Evolutionary conservation across 2,329 filamentous ascomycete species (phyloP), one percentile per base, ranked within the genome.

Genomic region (Phialemonium atrogriseum): DNA sequence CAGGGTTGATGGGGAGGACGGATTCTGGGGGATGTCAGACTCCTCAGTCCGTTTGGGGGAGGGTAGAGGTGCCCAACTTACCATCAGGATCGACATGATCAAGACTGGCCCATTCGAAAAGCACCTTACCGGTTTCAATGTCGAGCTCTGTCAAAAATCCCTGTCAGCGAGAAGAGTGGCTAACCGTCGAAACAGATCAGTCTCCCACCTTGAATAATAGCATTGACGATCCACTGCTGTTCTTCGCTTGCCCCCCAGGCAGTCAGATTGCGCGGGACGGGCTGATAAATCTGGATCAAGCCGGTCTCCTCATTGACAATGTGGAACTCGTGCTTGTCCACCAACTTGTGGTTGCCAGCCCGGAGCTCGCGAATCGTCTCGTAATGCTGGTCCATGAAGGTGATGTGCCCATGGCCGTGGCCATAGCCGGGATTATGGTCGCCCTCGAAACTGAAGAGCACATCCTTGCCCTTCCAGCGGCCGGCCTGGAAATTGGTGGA

Each of bases 21-120:
- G 60, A 56, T 39, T 68, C 64, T 65, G 27, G 18, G 21, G 33
- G 12, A 9, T 37, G 24, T 30, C 39, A 25, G 27, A 29, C 10
- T 27, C 19, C 16, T 21, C n/a, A n/a, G n/a, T n/a, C n/a, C n/a
- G n/a, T 12, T 10, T 21, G 18, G 5, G 13, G 21, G 29, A 27
- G 10, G n/a, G 15, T 13, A 23, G 22, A 23, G 2, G 23, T 24
- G 8, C 22, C 22, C 11, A 5, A 16, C 47, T 47, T 55, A 56
- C 66, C 60, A 24, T 61, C 56, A 2, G 67, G 68, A 25, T 60
- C 55, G n/a, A 73, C 56, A 47, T 76, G 67, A 35, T 75, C 69
- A 8, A 76, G 51, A 39, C 66, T 68, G 18, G 60, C 61, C 73
- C 73, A 77, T 41, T 77, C 71, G 39, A 77, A 77, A 9, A 76